A percentile compares a stretch with the other conserved stretches of the same genome.
phyloP scores from a whole-genome alignment of 1,284 basidiomycete genomes.

The Kwoniella shivajii region DNA sequence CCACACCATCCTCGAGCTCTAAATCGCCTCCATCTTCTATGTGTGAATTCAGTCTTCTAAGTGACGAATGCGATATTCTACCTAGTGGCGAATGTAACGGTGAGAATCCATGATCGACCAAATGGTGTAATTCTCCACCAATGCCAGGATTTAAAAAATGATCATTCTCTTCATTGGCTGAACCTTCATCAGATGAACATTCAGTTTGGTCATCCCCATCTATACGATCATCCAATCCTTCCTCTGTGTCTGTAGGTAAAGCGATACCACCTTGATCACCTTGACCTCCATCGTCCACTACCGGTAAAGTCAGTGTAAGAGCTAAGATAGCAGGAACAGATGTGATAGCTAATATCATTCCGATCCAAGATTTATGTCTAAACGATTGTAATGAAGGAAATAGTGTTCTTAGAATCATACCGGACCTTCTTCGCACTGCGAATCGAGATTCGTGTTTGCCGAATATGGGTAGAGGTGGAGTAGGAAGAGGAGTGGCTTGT shows the following conservation, averaged over 20 bases:
- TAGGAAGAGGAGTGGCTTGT: not conserved
- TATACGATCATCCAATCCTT: conserved; percentile 27
- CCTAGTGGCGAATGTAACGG: conserved; percentile 37
- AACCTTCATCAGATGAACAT: not conserved
- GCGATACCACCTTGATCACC: conserved; percentile 39
- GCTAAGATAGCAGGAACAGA: conserved; percentile 83
- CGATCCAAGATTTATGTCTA: conserved; percentile 68
- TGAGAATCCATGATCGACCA: conserved; percentile 36
- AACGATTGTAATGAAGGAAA: conserved; percentile 87
- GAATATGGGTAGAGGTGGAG: conserved; percentile 1
- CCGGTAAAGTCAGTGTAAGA: conserved; percentile 87
- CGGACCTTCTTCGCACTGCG: conserved; percentile 22
- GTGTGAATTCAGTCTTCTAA: conserved; percentile 15
- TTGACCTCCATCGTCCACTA: conserved; percentile 62
- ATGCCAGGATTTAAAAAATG: conserved; percentile 25
- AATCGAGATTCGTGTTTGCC: conserved; percentile 24
- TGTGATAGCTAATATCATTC: conserved; percentile 73
- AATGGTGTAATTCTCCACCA: conserved; percentile 47
- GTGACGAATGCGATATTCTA: conserved; percentile 25
- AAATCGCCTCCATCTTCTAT: conserved; percentile 12
- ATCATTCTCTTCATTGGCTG: conserved; percentile 9
- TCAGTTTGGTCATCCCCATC: not conserved
- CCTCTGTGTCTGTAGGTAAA: conserved; percentile 41
- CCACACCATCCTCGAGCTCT: conserved; percentile 55
- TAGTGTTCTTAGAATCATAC: conserved; percentile 53